Evolutionary conservation across 164 flowering plant species (phyloP), one percentile per base, ranked within the genome.

Genomic region (Buxus sempervirens): DNA sequence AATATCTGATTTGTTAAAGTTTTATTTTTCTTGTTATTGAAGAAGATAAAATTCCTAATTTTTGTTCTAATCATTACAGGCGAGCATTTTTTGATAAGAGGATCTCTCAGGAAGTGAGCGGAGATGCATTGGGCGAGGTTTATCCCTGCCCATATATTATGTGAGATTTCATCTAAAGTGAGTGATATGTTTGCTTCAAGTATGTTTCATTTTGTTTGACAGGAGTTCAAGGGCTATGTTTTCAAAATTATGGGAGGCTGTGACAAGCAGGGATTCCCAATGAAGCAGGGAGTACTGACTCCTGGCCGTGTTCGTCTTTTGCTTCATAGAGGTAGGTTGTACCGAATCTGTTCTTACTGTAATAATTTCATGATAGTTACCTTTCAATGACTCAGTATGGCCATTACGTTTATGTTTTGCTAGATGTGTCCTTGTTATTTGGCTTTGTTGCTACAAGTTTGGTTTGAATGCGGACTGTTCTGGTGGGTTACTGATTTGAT

Each of bases 201-300:
- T 42, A 13, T 48, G 25, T 61, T 49, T 5, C 5, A 68, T 15
- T 38, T 1, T 32, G 38, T 55, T 58, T 25, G 2, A 28, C 81
- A 86, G 90, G 86, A 86, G 75, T 86, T 86, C 75, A 82, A 72
- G 77, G 86, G 87, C 9, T 86, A 86, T 60, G 83, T 86, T 4
- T 82, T 86, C 70, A 86, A 84, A 65, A 86, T 86, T 53, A 86
- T 81, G 87, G 90, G 90, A 9, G 89, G 89, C 10, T 86, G 86
- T 69, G 86, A 84, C 73, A 86, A 84, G 58, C 90, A 86, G 64
- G 90, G 90, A 53, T 84, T 86, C 58, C 88, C 90, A 15, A 84
- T 86, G 90, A 86, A 86, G 79, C 88, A 86, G 78, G 88, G 88
- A 69, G 88, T 86, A 5, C 71, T 84, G 21, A 84, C 90, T 51